phyloP scores from a whole-genome alignment of 139 green algal genomes.

The Volvox reticuliferus region DNA sequence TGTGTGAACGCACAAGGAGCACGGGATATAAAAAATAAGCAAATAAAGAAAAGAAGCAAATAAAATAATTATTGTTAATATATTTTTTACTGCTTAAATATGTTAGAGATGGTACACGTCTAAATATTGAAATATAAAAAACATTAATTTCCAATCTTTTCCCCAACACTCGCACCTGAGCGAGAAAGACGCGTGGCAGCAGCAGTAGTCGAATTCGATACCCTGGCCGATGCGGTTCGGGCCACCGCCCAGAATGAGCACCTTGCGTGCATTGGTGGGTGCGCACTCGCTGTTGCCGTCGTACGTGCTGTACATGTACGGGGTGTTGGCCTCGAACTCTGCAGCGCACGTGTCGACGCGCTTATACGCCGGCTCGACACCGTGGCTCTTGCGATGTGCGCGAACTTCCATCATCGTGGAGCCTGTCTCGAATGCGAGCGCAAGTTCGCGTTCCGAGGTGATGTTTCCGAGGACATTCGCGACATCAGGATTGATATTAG shows the following conservation, averaged over 20 bases:
- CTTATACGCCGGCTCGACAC: slow-evolving; percentile 92
- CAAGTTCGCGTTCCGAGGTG: too few species aligned
- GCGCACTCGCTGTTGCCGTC: slow-evolving; percentile 91
- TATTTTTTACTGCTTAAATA: too few species aligned
- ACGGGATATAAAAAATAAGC: too few species aligned
- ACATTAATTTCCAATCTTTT: too few species aligned
- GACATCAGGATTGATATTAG: too few species aligned
- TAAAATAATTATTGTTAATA: too few species aligned
- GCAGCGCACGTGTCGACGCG: slow-evolving; percentile 99
- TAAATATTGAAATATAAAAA: too few species aligned
- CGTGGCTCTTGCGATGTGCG: slow-evolving; percentile 70
- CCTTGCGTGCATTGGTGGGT: slow-evolving; percentile 82
- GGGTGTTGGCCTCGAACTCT: slow-evolving; percentile 98
- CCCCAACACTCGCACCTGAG: slow-evolving; percentile 64
- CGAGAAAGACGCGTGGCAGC: slow-evolving; percentile 98
- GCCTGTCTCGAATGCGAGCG: slow-evolving; percentile 40
- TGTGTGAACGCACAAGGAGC: too few species aligned
- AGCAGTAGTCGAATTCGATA: slow-evolving; percentile 99
- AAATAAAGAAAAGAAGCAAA: too few species aligned
- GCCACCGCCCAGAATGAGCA: slow-evolving; percentile 98
- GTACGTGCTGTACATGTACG: slow-evolving; percentile 96
- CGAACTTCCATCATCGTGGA: slow-evolving; percentile 72
- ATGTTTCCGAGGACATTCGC: too few species aligned
- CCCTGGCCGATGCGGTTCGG: slow-evolving; percentile 99
- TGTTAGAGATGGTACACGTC: too few species aligned